Evolutionary conservation across 345 rosid genomes (phyloP).

Genomic region (Salix caprea): DNA sequence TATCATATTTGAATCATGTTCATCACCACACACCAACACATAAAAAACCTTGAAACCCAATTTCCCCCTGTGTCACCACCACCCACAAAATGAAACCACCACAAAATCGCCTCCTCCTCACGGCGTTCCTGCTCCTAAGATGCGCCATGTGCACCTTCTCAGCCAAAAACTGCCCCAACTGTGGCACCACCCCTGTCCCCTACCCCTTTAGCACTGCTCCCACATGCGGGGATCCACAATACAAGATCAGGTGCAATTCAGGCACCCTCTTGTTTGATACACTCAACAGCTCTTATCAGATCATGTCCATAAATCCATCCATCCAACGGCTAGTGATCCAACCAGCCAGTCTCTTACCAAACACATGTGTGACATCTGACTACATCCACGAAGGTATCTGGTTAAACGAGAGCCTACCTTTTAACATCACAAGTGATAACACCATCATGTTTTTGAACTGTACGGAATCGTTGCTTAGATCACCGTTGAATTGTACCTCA

Average conservation of each 20-base stretch:
- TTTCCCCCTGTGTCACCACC: too few relatives aligned
- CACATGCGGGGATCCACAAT: slow-evolving; percentile 29
- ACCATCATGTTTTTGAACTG: slow-evolving; percentile 46
- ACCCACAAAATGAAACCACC: neutral
- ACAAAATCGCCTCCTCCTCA: slow-evolving; percentile 20
- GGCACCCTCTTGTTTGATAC: slow-evolving; percentile 22
- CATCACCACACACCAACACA: neutral
- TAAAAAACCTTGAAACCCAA: neutral
- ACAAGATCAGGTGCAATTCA: slow-evolving; percentile 23
- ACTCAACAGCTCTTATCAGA: slow-evolving; percentile 37
- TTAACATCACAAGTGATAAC: slow-evolving; percentile 45
- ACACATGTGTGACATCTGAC: slow-evolving; percentile 38
- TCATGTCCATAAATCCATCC: slow-evolving; percentile 27
- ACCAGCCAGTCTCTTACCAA: slow-evolving; percentile 26
- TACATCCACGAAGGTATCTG: slow-evolving; percentile 28
- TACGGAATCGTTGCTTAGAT: slow-evolving; percentile 17
- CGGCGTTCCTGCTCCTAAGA: slow-evolving; percentile 26
- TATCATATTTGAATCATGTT: too few relatives aligned
- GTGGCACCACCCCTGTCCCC: slow-evolving; percentile 28
- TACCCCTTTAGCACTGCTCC: slow-evolving; percentile 31
- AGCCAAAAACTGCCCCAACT: slow-evolving; percentile 9
- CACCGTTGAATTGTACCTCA: slow-evolving; percentile 37
- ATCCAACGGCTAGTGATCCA: slow-evolving; percentile 34
- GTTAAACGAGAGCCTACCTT: slow-evolving; percentile 32
- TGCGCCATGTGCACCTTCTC: neutral